Base-by-base conservation (phyloP, 176 grass and related monocot species). In the Zoysia japonica region DNA sequence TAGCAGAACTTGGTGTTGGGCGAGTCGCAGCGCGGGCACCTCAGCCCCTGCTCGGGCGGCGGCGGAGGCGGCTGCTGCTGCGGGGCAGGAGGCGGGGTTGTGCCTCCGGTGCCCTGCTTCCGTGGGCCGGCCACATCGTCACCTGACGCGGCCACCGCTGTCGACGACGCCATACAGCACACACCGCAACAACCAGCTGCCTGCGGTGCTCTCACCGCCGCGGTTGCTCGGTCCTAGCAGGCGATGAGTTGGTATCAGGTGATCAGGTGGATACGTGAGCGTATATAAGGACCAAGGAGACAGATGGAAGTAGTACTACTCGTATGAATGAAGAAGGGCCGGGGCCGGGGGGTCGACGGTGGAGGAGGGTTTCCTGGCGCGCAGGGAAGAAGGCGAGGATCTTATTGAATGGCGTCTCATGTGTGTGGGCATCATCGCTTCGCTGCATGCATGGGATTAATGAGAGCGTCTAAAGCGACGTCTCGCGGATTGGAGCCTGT, bases 1-100 rank as follows among this genome's bases (percentile, higher is more conserved):
- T 99, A 99, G 88, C 96, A 99, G 80, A 99, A 99, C 56, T 99
- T 99, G 81, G 96, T 99, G 82, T 99, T 95, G 54, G 88, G 88
- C 6, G 96, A 99, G 88, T 95, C 88, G 75, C 96, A 99, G 48
- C 96, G 92, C 4, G 92, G 96, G 92, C 96, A 99, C 70, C 91
- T 69, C 13, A 90, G 73, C 9, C 74, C 87, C 65, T 89, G 87
- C 66, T 94, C 95, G 0, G 80, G 75, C 44, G 59, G 59, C 59
- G 59, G 59, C 20, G 82, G 76, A 5, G 71, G 84, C 0, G 28
- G 49, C 73, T 37, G 69, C 13, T 10, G 59, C 4, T 2, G 17
- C 5, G 56, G 7, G 0, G 61, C 1, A 0, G 77, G 60, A 16
- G 50, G 59, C 3, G 70, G 51, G 6, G 74, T 43, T 15, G 55